Evolutionary conservation across 768 basidiomycete genomes (phyloP), one percentile per base, ranked within the genome.

Genomic region (Tricholoma terreum): DNA sequence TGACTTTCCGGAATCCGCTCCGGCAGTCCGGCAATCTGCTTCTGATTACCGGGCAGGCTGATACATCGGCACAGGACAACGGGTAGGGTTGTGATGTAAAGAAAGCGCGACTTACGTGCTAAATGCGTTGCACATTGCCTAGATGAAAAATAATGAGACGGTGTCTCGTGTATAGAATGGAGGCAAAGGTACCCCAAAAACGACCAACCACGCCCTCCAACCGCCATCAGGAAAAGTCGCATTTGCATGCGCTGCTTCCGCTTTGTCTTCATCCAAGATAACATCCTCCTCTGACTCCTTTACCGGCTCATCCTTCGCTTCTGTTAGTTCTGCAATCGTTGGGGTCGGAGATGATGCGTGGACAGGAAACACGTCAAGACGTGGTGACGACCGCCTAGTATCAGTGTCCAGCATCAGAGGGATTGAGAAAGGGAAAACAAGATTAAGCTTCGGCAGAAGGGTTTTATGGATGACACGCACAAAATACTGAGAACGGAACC

Each of bases 101-200:
- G 46, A 55, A 17, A 22, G 48, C 7, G 34, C 15, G 17, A 74
- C 78, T 60, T 59, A 79, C 78, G 79, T 78, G 33, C 78, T 69
- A 58, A 78, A 79, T 6, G 77, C 73, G 55, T 73, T 78, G 51
- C 74, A 77, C 75, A 79, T 78, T 6, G 73, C 78, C 77, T 79
- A 19, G 30, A 30, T 40, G 15, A 43, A 10, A 17, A 52, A 15
- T 6, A 17, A 52, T 4, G 7, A 27, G 21, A 17, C 31, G n/a
- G 27, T 14, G 27, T 3, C 30, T 19, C n/a, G 11, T 7, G 12
- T 24, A 31, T 8, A 42, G 1, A 34, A 31, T 30, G 30, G 5
- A 21, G 7, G 21, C 5, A 27, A 38, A 66, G 75, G 52, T 60
- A 79, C 79, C 61, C 78, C 79, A 52, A 69, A 61, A 21, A 80